Base-by-base conservation (phyloP, 192 early-diverging fungal species). In the Gigaspora rosea region DNA sequence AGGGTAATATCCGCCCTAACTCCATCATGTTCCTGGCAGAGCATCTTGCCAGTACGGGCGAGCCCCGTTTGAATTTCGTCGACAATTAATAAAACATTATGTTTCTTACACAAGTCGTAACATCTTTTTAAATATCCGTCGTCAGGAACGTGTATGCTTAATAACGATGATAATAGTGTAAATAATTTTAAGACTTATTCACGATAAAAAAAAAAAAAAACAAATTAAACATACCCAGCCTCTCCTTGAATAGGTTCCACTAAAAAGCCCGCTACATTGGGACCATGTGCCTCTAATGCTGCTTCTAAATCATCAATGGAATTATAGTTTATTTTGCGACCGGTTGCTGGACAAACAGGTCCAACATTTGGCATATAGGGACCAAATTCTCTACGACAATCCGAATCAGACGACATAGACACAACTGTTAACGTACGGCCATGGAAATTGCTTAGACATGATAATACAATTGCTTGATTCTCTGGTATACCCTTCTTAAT, bases 191-290 rank as follows among this genome's bases (percentile, higher is more conserved):
- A 27, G 27, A 27, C 27, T 27, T 27, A 27, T 27, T 27, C 27
- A 27, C 27, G 27, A 27, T 27, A 27, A 27, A 27, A 27, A 27
- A 27, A 27, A 27, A 27, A 27, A 27, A 27, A 27, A 27, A 48
- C 11, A 46, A 10, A 11, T 22, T 49, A 12, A 47, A 75, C 79
- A 67, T 89, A 89, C 82, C 92, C 97, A 35, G 97, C 96, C 87
- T 99, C 97, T 75, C 97, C 97, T 82, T 99, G 97, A 85, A 99
- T 98, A 20, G 97, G 97, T 85, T 99, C 97, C 16, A 99, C 94
- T 65, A 99, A 88, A 88, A 99, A 97, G 13, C 91, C 97, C 49
- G 94, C 95, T 9, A 95, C 92, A 61, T 91, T 87, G 75, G 90
- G 85, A 76, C 95, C 94, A 80, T 96, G 88, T 9, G 90, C 88